Evolutionary conservation across 805 yeast genomes (phyloP).

Genomic region (Ogataea wickerhamii): DNA sequence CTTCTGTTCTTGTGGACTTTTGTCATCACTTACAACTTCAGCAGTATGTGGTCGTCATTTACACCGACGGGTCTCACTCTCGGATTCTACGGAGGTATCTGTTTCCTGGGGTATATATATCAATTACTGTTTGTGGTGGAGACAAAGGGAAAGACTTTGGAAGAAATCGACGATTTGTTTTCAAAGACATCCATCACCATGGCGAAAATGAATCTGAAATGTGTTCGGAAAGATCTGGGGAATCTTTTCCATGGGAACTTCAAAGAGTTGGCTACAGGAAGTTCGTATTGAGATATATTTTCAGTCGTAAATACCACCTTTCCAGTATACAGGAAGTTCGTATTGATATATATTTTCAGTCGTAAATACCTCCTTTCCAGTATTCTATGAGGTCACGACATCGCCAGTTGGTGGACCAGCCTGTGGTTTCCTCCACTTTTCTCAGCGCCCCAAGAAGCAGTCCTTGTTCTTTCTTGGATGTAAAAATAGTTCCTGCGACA

Average conservation of each 20-base stretch:
- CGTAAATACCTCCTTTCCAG: slow-evolving; percentile 21
- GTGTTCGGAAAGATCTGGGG: slow-evolving; percentile 18
- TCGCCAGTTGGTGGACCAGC: slow-evolving; percentile 28
- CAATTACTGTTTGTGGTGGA: slow-evolving; percentile 63
- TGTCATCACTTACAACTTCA: slow-evolving; percentile 62
- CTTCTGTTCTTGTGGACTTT: slow-evolving; percentile 59
- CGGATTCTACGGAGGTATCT: slow-evolving; percentile 68
- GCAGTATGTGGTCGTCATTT: slow-evolving; percentile 51
- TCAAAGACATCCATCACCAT: slow-evolving; percentile 41
- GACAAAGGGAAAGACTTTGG: slow-evolving; percentile 67
- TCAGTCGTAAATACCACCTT: too few species aligned
- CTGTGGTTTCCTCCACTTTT: slow-evolving; percentile 25
- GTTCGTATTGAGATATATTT: too few species aligned
- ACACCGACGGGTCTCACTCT: slow-evolving; percentile 59
- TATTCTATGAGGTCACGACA: slow-evolving; percentile 25
- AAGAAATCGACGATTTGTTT: slow-evolving; percentile 66
- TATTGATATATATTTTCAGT: too few species aligned
- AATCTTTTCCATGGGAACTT: slow-evolving; percentile 20
- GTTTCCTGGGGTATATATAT: slow-evolving; percentile 52
- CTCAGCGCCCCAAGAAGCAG: slow-evolving; percentile 22
- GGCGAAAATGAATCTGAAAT: slow-evolving; percentile 33
- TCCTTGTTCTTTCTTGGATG: slow-evolving; percentile 23
- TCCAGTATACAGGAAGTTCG: too few species aligned
- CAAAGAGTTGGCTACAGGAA: slow-evolving; percentile 11
- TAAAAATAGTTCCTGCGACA: slow-evolving; percentile 25